phyloP scores from a whole-genome alignment of 1,139 yeast species.

The Debaryomycetaceae sp. region DNA sequence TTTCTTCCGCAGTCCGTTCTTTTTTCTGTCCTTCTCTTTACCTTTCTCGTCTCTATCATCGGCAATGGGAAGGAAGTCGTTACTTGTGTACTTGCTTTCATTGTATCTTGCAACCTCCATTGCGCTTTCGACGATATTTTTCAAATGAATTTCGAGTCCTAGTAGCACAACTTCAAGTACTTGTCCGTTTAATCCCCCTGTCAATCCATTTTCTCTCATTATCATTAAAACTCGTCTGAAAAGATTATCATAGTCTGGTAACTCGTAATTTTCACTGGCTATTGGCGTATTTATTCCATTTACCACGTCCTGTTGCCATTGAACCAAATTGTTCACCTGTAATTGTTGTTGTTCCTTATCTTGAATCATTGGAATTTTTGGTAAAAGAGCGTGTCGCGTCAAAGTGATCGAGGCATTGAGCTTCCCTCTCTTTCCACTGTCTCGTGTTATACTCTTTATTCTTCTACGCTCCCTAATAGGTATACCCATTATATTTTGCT shows the following conservation, averaged over 20 bases:
- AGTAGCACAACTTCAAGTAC: conserved; percentile 74
- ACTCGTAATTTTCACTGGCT: conserved; percentile 71
- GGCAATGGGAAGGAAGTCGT: conserved; percentile 26
- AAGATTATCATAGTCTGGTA: conserved; percentile 77
- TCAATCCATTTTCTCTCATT: conserved; percentile 87
- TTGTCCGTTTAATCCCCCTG: conserved; percentile 71
- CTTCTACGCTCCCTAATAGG: conserved; percentile 84
- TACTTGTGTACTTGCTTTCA: conserved; percentile 49
- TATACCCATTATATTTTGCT: conserved; percentile 82
- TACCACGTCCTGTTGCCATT: conserved; percentile 92
- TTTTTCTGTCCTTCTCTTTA: conserved; percentile 18
- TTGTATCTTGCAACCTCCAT: conserved; percentile 69
- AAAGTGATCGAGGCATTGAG: conserved; percentile 73
- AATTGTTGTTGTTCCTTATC: conserved; percentile 51
- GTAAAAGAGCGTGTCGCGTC: conserved; percentile 80
- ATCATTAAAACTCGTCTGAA: conserved; percentile 74
- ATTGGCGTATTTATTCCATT: conserved; percentile 87
- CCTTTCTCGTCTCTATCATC: conserved; percentile 12
- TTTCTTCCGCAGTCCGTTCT: conserved; percentile 8
- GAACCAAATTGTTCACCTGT: conserved; percentile 57
- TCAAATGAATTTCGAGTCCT: conserved; percentile 79
- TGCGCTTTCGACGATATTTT: conserved; percentile 69
- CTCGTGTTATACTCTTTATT: conserved; percentile 78
- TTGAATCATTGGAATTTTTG: conserved; percentile 80
- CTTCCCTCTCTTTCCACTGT: conserved; percentile 74